These are phyloP conservation scores for Solanum bulbocastanum DNA, from an alignment of 257 asterid species.

Conservation along the genomic window DNA sequence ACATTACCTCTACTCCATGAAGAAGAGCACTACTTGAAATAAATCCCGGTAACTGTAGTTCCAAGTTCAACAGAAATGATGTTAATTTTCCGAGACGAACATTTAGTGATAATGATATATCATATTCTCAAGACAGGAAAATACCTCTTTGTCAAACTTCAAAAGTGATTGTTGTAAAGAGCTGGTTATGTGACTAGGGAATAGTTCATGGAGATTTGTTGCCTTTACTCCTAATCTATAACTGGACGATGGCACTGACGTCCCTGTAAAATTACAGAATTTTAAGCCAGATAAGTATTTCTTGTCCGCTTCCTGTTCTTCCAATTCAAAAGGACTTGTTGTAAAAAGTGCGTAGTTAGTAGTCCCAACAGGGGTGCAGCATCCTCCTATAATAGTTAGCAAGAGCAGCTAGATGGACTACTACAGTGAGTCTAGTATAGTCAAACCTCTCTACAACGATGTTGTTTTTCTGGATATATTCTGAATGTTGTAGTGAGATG, in stretches of 20 bases:
- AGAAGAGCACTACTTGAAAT: slow-evolving; percentile 65
- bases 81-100: neutral
- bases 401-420: neutral
- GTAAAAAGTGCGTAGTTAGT: neutral
- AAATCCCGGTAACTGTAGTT: slow-evolving; percentile 72
- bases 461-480: neutral
- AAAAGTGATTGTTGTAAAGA: slow-evolving; percentile 66
- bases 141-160: slow-evolving; percentile 73
- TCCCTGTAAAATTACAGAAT: slow-evolving; percentile 37
- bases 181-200: slow-evolving; percentile 56
- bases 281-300: slow-evolving; percentile 1
- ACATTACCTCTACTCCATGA: slow-evolving; percentile 43
- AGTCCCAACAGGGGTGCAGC: neutral
- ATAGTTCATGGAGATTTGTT: slow-evolving; percentile 68
- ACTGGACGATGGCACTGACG: slow-evolving; percentile 75
- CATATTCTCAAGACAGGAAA: neutral
- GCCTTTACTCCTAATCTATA: slow-evolving; percentile 85
- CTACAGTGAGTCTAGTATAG: neutral
- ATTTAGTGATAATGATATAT: neutral
- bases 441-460: neutral
- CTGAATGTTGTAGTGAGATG: neutral
- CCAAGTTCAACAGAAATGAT: neutral
- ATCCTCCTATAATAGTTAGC: neutral
- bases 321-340: neutral
- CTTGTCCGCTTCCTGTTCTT: neutral